Percentiles rank a stretch among this genome's conserved stretches.
Conservation (phyloP, 2,329 filamentous ascomycete species). For the Dothistroma pini region DNA sequence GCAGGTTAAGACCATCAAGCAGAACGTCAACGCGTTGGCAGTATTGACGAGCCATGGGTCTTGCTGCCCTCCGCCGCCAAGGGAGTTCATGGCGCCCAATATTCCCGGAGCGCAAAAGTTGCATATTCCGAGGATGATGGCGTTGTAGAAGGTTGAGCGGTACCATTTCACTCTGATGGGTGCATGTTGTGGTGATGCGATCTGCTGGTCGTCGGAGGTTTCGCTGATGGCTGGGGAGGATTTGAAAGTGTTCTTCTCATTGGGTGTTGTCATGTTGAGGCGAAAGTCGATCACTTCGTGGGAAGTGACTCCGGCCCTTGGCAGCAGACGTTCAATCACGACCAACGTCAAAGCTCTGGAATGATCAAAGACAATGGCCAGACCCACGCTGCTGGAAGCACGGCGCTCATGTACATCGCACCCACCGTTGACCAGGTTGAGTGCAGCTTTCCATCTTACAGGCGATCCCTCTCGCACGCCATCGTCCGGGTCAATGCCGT, state of each 20-base stretch:
- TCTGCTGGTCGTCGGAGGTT: conserved; percentile 5
- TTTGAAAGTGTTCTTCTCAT: conserved; percentile 12
- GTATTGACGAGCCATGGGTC: conserved; percentile 65
- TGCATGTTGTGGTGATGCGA: neutral
- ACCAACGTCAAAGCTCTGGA: neutral
- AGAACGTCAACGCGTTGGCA: conserved; percentile 68
- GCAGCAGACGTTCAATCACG: neutral
- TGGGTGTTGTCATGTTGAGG: conserved; percentile 7
- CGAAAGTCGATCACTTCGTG: neutral
- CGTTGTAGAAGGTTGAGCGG: conserved; percentile 68
- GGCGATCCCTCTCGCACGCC: conserved; percentile 13
- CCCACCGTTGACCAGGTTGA: neutral
- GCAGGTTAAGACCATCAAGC: conserved; percentile 69
- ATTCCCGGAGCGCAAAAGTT: conserved; percentile 69
- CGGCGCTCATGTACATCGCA: neutral
- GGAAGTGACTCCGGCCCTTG: neutral
- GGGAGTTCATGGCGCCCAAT: conserved; percentile 65
- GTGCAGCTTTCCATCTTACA: neutral
- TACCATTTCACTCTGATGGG: conserved; percentile 48
- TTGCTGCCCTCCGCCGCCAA: conserved; percentile 65
- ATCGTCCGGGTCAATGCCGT: conserved; percentile 11
- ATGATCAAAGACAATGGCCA: neutral
- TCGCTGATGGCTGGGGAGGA: conserved; percentile 12
- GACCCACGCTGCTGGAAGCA: neutral
- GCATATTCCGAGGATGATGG: conserved; percentile 66